A percentile compares a stretch with the other conserved stretches of the same genome.
Evolutionary conservation across 2,329 filamentous ascomycete species (phyloP).

Genomic region (Fusarium sp.): DNA sequence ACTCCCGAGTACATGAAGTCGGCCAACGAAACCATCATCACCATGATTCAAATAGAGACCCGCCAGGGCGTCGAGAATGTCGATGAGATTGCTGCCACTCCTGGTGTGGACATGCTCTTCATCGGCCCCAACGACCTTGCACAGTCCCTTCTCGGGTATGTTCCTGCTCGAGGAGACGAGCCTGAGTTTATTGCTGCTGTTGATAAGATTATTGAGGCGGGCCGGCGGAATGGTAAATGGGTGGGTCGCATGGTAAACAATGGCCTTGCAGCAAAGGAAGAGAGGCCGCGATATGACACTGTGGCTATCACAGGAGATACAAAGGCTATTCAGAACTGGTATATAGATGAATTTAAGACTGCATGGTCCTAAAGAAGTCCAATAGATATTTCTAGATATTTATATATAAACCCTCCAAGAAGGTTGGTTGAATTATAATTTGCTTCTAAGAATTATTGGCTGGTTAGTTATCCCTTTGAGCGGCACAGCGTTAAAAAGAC

Average conservation of each 20-base stretch:
- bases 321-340: slow-evolving; percentile 64
- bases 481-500: too few relatives aligned
- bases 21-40: slow-evolving; percentile 59
- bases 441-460: too few relatives aligned
- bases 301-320: slow-evolving; percentile 59
- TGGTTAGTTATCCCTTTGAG: too few relatives aligned
- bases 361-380: slow-evolving; percentile 44
- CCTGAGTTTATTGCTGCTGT: slow-evolving; percentile 61
- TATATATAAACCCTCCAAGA: too few relatives aligned
- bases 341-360: slow-evolving; percentile 56
- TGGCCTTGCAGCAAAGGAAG: slow-evolving; percentile 57
- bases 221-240: slow-evolving; percentile 64
- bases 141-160: slow-evolving; percentile 56
- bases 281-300: slow-evolving; percentile 55
- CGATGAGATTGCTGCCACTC: slow-evolving; percentile 54
- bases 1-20: slow-evolving; percentile 58
- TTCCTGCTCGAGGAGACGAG: slow-evolving; percentile 60
- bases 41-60: slow-evolving; percentile 61
- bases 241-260: slow-evolving; percentile 62
- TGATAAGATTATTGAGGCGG: slow-evolving; percentile 60
- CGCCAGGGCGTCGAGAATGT: slow-evolving; percentile 59
- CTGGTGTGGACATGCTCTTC: slow-evolving; percentile 58
- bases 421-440: too few relatives aligned
- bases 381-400: too few relatives aligned
- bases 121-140: slow-evolving; percentile 61